These are phyloP conservation scores for Yarrowia phangngaensis DNA, from an alignment of 805 yeast species.

Conservation along the genomic window DNA sequence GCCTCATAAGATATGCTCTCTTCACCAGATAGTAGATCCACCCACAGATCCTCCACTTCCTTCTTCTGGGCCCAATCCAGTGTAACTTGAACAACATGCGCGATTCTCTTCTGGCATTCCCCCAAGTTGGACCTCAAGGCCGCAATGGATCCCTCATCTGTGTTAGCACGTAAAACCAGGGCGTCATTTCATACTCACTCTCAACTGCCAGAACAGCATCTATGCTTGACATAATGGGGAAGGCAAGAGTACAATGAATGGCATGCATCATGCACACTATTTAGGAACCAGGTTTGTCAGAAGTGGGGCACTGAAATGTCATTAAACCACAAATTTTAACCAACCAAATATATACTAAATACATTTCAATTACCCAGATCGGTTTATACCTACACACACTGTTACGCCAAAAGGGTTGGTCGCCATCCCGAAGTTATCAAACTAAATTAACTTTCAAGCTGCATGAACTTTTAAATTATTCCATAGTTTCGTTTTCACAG, in stretches of 20 bases:
- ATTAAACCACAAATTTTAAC: no score
- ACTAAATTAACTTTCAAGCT: no score
- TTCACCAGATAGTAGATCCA: constrained; percentile 16
- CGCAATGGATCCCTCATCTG: constrained; percentile 13
- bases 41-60: constrained; percentile 18
- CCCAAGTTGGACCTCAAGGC: constrained; percentile 1
- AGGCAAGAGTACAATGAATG: constrained; percentile 7
- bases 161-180: no score
- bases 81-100: constrained; percentile 1
- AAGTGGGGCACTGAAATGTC: no score
- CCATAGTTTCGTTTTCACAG: no score
- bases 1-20: not conserved
- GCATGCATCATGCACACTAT: constrained; percentile 19
- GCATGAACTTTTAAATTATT: no score
- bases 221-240: constrained; percentile 25
- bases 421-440: no score
- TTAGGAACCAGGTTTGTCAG: no score
- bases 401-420: no score
- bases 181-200: constrained; percentile 21
- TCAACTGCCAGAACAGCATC: constrained; percentile 21
- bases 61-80: constrained; percentile 1
- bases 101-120: constrained; percentile 7
- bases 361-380: no score
- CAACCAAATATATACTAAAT: no score
- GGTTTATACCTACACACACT: no score